Conservation (phyloP, 176 grass and related monocot genomes). For the Oryza officinalis region DNA sequence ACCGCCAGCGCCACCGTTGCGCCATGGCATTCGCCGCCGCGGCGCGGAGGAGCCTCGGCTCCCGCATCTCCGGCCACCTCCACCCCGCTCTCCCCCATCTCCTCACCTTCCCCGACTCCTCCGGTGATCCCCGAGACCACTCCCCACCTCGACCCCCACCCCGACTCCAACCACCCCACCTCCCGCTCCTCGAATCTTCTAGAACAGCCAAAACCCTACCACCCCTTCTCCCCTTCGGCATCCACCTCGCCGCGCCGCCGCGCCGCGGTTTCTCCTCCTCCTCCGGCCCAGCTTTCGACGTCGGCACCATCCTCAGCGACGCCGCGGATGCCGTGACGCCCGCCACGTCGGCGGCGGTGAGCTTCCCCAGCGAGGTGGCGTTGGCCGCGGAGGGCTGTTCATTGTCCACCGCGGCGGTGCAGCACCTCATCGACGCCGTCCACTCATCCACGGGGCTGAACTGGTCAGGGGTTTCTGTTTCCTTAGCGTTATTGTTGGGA, state of each 20-base stretch:
- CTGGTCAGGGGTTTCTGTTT: constrained; percentile 33
- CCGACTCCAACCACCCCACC: background rate
- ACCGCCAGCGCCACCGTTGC: too few relatives aligned
- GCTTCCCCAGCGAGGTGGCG: constrained; percentile 50
- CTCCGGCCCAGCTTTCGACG: background rate
- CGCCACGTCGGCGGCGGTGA: background rate
- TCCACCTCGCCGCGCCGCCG: background rate
- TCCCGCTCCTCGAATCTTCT: background rate
- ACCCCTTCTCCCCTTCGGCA: background rate
- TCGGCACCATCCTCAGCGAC: constrained; percentile 13
- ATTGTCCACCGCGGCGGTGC: constrained; percentile 23
- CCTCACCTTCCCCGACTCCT: background rate
- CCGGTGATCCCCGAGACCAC: background rate
- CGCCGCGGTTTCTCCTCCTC: constrained; percentile 1
- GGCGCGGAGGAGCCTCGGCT: constrained; percentile 42
- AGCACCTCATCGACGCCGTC: constrained; percentile 49
- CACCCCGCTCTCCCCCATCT: constrained; percentile 10
- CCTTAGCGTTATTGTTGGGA: background rate
- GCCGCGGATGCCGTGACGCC: background rate
- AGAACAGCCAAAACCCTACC: constrained; percentile 2
- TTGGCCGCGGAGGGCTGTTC: constrained; percentile 40
- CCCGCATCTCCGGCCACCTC: constrained; percentile 36
- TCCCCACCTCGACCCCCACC: background rate
- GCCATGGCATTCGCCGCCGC: constrained; percentile 41
- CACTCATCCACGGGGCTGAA: constrained; percentile 49